These are phyloP conservation scores for Hyphodiscus sp. DNA, from an alignment of 2,329 filamentous ascomycete genomes.

Conservation along the genomic window DNA sequence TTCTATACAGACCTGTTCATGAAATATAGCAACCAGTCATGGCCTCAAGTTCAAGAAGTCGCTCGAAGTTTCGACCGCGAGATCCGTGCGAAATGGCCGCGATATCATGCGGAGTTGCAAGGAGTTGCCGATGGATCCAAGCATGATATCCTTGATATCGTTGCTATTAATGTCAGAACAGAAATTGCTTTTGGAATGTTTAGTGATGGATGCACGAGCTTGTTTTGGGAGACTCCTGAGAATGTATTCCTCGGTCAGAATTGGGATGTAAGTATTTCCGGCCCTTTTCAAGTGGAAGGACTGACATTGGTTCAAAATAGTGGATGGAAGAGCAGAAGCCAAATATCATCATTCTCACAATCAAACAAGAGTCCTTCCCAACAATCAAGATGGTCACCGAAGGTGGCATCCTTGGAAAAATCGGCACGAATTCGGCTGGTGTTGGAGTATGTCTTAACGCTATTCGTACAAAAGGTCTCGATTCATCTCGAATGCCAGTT, in stretches of 20 bases:
- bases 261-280: conserved; percentile 9
- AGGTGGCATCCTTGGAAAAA: conserved; percentile 33
- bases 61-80: background rate
- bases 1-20: background rate
- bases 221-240: conserved; percentile 33
- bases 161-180: conserved; percentile 41
- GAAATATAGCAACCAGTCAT: background rate
- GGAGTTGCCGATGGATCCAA: background rate
- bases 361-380: conserved; percentile 4
- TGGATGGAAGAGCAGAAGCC: background rate
- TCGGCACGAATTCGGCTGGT: conserved; percentile 46
- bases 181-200: conserved; percentile 44
- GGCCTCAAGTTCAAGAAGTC: background rate
- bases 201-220: conserved; percentile 41
- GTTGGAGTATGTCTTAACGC: conserved; percentile 51
- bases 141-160: background rate
- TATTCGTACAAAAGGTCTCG: conserved; percentile 37
- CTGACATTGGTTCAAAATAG: background rate
- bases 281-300: background rate
- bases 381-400: conserved; percentile 17
- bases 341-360: conserved; percentile 11
- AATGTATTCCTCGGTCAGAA: conserved; percentile 9
- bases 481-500: conserved; percentile 40
- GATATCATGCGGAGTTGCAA: background rate
- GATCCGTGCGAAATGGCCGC: background rate